phyloP scores from a whole-genome alignment of 768 basidiomycete species.

The Amanita inopinata region DNA sequence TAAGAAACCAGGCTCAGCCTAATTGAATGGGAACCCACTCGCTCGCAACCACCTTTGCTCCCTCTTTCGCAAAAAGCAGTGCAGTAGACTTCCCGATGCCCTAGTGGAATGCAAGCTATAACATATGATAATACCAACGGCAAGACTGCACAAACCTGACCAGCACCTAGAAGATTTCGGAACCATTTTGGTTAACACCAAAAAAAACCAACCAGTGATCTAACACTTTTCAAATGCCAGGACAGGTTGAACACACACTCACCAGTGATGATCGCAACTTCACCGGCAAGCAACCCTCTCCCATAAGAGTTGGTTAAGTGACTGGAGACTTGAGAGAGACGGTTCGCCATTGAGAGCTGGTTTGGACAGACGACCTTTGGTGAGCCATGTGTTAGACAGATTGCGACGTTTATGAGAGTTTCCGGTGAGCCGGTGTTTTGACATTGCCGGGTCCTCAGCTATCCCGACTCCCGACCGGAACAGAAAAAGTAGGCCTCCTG shows the following conservation, averaged over 20 bases:
- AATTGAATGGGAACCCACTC: slow-evolving; percentile 38
- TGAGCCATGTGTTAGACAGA: neutral
- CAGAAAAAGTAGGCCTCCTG: neutral
- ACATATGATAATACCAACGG: slow-evolving; percentile 25
- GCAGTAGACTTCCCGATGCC: slow-evolving; percentile 75
- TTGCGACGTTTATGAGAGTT: neutral
- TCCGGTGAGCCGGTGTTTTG: neutral
- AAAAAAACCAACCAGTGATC: neutral
- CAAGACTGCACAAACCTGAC: slow-evolving; percentile 41
- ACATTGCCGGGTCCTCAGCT: neutral
- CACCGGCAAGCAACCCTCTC: slow-evolving; percentile 58
- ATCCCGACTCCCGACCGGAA: neutral
- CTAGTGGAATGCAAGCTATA: slow-evolving; percentile 60
- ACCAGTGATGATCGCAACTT: slow-evolving; percentile 86
- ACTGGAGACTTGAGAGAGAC: slow-evolving; percentile 61
- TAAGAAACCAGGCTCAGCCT: slow-evolving; percentile 7
- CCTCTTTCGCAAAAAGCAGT: slow-evolving; percentile 73
- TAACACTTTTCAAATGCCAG: neutral
- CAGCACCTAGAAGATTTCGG: slow-evolving; percentile 43
- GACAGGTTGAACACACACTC: slow-evolving; percentile 15
- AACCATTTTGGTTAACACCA: neutral
- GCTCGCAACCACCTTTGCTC: slow-evolving; percentile 79
- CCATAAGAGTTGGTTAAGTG: slow-evolving; percentile 49
- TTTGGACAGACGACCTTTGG: too few relatives aligned
- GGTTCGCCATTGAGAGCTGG: slow-evolving; percentile 41